These are phyloP conservation scores for Ustilago trichophora DNA, from an alignment of 1,284 basidiomycete species.

Conservation along the genomic window DNA sequence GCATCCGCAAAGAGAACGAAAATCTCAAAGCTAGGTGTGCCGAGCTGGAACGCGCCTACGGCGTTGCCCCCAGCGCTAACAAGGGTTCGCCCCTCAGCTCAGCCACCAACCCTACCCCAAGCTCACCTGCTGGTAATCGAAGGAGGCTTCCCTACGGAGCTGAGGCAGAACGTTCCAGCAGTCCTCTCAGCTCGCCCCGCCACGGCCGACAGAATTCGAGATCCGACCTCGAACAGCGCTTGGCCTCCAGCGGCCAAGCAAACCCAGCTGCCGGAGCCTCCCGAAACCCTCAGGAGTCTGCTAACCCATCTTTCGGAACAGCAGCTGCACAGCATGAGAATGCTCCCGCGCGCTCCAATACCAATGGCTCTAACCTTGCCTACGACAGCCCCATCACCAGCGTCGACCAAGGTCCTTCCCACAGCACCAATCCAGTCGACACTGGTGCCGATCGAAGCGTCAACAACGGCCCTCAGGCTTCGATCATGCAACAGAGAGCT, in stretches of 20 bases:
- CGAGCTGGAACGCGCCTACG: constrained; percentile 33
- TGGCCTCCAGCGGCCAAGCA: constrained; percentile 1
- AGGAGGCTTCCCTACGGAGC: constrained; percentile 22
- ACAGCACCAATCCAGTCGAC: constrained; percentile 24
- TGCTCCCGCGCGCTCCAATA: background rate
- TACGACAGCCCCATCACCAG: constrained; percentile 36
- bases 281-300: background rate
- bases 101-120: constrained; percentile 6
- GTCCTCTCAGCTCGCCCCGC: constrained; percentile 31
- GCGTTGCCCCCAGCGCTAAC: constrained; percentile 3
- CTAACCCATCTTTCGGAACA: constrained; percentile 1
- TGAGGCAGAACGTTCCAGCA: constrained; percentile 31
- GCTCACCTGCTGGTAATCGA: constrained; percentile 34
- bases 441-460: constrained; percentile 11
- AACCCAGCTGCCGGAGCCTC: background rate
- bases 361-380: constrained; percentile 13
- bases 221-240: constrained; percentile 22
- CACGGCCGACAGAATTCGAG: constrained; percentile 34
- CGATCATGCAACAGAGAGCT: constrained; percentile 59
- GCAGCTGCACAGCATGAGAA: constrained; percentile 5
- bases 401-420: constrained; percentile 37
- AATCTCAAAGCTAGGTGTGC: constrained; percentile 44
- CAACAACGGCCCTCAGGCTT: constrained; percentile 24
- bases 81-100: constrained; percentile 29
- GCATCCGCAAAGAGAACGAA: constrained; percentile 60